phyloP scores from a whole-genome alignment of 139 green algal species.

The Auxenochlorella pyrenoidosa region DNA sequence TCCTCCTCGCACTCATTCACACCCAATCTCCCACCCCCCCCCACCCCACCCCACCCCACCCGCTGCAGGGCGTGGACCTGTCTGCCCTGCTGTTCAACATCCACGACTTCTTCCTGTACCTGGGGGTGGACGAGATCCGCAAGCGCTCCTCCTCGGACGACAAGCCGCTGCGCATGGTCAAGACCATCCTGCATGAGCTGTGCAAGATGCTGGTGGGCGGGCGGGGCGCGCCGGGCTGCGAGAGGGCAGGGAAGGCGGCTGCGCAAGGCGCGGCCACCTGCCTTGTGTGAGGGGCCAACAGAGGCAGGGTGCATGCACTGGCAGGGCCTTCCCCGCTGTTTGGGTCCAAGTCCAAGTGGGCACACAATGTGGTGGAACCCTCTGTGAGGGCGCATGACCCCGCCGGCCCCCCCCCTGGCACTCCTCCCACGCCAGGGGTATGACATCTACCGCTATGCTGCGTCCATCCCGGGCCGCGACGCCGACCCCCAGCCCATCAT shows the following conservation, averaged over 20 bases:
- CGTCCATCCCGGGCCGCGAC: constrained; percentile 54
- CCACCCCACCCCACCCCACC: no score
- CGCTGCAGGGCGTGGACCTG: constrained; percentile 78
- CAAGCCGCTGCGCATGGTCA: constrained; percentile 97
- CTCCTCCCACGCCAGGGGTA: constrained; percentile 51
- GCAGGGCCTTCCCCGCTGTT: no score
- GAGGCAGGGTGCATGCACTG: no score
- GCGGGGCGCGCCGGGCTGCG: no score
- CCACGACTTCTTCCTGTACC: constrained; percentile 89
- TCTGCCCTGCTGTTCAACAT: constrained; percentile 79
- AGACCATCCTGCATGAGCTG: constrained; percentile 96
- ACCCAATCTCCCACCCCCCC: no score
- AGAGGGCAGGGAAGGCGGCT: neutral
- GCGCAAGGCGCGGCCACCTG: no score
- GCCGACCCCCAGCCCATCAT: constrained; percentile 81
- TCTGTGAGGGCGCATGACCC: neutral
- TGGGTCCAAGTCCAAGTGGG: no score
- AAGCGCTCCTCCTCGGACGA: constrained; percentile 81
- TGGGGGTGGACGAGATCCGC: constrained; percentile 92
- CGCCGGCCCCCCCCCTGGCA: neutral
- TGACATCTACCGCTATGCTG: constrained; percentile 66
- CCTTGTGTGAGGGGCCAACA: no score
- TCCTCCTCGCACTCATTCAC: no score
- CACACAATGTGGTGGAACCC: no score
- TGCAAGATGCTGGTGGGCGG: constrained; percentile 69